phyloP scores from a whole-genome alignment of 176 grass and related monocot species.

The Cenchrus purpureus region DNA sequence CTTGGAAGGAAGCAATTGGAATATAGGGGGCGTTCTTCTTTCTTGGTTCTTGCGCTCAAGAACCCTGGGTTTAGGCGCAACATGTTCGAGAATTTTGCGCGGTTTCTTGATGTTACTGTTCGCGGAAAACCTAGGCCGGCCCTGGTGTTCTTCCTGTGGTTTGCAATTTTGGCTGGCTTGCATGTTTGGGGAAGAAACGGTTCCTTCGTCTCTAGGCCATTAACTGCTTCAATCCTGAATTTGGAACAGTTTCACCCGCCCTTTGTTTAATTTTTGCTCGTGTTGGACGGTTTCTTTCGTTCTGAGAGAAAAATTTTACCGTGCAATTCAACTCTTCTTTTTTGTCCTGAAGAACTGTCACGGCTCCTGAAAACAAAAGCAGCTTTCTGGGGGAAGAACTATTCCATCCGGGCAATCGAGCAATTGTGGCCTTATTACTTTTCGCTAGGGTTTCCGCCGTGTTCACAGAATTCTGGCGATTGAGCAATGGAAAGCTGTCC shows the following conservation, averaged over 20 bases:
- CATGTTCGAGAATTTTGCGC: not conserved
- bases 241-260: not conserved
- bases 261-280: not conserved
- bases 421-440: not conserved
- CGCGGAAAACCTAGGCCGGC: not conserved
- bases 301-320: not conserved
- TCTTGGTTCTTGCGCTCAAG: not conserved
- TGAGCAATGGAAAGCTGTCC: not conserved
- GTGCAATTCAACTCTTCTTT: conserved; percentile 22
- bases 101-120: not conserved
- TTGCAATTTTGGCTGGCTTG: not conserved
- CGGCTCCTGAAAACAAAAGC: not conserved
- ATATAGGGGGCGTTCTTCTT: not conserved
- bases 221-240: not conserved
- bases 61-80: conserved; percentile 6
- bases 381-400: not conserved
- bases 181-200: not conserved
- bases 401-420: not conserved
- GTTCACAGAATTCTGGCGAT: conserved; percentile 8
- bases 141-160: not conserved
- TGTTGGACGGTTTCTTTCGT: not conserved
- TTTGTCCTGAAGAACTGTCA: not conserved
- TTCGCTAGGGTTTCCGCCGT: not conserved
- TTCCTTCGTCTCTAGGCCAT: not conserved
- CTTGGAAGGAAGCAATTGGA: not conserved